A percentile compares a stretch with the other conserved stretches of the same genome.
phyloP scores from a whole-genome alignment of 805 yeast genomes.

The Wickerhamomyces subpelliculosus region DNA sequence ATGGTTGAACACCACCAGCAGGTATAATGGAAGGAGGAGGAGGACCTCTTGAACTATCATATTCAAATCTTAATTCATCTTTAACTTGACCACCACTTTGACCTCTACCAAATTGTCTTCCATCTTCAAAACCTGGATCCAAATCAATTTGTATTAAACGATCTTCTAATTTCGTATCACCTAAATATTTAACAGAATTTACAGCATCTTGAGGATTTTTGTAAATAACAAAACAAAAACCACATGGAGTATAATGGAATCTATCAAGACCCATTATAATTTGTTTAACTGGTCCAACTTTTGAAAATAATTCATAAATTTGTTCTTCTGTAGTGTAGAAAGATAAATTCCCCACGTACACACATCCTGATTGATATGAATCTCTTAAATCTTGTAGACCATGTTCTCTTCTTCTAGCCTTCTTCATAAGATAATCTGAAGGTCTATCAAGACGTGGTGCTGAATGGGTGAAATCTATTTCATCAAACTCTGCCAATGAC shows the following conservation, averaged over 20 bases:
- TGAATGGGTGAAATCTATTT: slow-evolving; percentile 52
- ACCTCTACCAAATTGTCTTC: slow-evolving; percentile 95
- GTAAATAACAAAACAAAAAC: slow-evolving; percentile 89
- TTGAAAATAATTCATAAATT: slow-evolving; percentile 76
- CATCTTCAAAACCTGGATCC: slow-evolving; percentile 94
- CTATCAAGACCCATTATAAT: slow-evolving; percentile 95
- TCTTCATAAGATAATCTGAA: slow-evolving; percentile 57
- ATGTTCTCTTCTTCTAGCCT: slow-evolving; percentile 42
- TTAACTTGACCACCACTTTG: slow-evolving; percentile 85
- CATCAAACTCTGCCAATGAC: slow-evolving; percentile 45
- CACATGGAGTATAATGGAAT: slow-evolving; percentile 88
- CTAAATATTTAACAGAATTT: slow-evolving; percentile 74
- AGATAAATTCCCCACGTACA: slow-evolving; percentile 87
- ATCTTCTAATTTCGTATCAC: slow-evolving; percentile 80
- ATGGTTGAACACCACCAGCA: slow-evolving; percentile 20
- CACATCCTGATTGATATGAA: slow-evolving; percentile 62
- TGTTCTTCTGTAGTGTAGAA: slow-evolving; percentile 95
- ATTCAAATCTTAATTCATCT: slow-evolving; percentile 52
- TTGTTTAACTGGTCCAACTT: slow-evolving; percentile 63
- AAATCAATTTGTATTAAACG: slow-evolving; percentile 77
- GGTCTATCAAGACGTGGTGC: slow-evolving; percentile 67
- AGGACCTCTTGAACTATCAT: no score
- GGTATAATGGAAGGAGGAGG: no score
- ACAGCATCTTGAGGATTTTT: slow-evolving; percentile 62
- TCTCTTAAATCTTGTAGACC: slow-evolving; percentile 59